phyloP scores from a whole-genome alignment of 2,329 filamentous ascomycete genomes.

The Sclerotinia borealis region DNA sequence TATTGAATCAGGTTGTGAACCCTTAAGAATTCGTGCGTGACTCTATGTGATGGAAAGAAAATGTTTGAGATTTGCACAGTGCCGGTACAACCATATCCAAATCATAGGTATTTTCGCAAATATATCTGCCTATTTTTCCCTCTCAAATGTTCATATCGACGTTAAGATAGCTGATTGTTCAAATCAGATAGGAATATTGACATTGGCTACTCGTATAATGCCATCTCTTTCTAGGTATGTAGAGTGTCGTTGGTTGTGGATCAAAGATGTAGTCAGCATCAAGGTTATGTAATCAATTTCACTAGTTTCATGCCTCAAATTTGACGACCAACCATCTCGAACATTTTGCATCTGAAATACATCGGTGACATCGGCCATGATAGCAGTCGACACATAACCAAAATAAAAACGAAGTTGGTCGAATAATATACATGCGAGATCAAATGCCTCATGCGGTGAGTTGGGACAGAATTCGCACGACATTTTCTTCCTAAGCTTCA shows the following conservation, averaged over 20 bases:
- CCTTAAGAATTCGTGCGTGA: not conserved
- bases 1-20: not conserved
- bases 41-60: not conserved
- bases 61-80: not conserved
- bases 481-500: not conserved
- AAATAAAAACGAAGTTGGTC: not conserved
- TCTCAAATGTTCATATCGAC: no score
- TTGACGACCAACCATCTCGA: not conserved
- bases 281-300: slow-evolving; percentile 2
- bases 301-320: not conserved
- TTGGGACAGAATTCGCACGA: not conserved
- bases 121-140: no score
- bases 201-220: no score
- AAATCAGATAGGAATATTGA: no score
- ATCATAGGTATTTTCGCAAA: no score
- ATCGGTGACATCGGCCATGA: not conserved
- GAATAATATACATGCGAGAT: not conserved
- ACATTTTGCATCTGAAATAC: not conserved
- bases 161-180: no score
- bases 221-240: no score
- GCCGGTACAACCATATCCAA: no score
- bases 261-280: not conserved
- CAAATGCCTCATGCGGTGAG: not conserved
- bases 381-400: not conserved
- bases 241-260: not conserved